Conservation (phyloP, 2,329 filamentous ascomycete genomes). For the Neonectria neomacrospora region DNA sequence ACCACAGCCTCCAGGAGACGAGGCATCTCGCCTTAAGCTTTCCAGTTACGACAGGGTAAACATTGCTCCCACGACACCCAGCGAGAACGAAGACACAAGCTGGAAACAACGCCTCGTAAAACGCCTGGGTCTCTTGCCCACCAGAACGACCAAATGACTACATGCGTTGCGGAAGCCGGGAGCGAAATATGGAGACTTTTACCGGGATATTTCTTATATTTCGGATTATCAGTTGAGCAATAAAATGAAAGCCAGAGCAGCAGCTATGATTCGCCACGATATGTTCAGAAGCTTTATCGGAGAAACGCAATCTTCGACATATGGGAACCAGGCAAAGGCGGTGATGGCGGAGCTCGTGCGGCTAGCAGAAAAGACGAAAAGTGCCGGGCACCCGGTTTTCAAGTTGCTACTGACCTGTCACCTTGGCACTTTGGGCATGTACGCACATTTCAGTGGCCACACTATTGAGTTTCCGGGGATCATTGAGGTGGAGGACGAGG, state of each 20-base stretch:
- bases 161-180: no score
- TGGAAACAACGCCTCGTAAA: no score
- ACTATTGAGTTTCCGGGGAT: neutral
- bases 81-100: no score
- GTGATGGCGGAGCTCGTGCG: neutral
- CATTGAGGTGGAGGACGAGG: neutral
- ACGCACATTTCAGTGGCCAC: neutral
- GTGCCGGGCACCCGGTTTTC: neutral
- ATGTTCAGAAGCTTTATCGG: slow-evolving; percentile 9
- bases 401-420: slow-evolving; percentile 8
- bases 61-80: no score
- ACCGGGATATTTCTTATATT: neutral
- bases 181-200: neutral
- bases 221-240: neutral
- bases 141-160: neutral
- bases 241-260: slow-evolving; percentile 1
- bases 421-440: neutral
- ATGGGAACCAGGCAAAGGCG: neutral
- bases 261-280: neutral
- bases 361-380: neutral
- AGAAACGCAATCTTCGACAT: neutral
- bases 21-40: no score
- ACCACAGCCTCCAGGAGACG: no score
- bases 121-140: no score
- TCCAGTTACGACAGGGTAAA: no score